Evolutionary conservation across 2,329 filamentous ascomycete species (phyloP).

Genomic region (Stagonosporopsis cucurbitacearum): DNA sequence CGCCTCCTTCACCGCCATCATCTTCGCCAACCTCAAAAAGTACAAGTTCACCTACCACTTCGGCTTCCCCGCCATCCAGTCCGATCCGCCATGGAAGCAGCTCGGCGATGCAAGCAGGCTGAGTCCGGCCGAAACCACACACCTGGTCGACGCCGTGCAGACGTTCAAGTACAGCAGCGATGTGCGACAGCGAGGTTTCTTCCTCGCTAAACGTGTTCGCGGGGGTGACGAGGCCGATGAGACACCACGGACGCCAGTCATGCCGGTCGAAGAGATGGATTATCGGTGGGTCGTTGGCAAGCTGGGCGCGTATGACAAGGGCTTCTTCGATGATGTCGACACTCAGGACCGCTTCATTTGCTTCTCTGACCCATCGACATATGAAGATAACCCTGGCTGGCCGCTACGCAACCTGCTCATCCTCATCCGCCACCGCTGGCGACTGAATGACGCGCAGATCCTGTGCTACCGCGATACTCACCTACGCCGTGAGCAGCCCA

Average conservation of each 20-base stretch:
- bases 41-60: conserved; percentile 99
- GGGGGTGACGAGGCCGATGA: conserved; percentile 35
- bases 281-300: conserved; percentile 80
- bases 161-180: conserved; percentile 88
- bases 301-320: conserved; percentile 79
- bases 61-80: conserved; percentile 91
- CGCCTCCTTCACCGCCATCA: conserved; percentile 85
- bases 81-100: conserved; percentile 78
- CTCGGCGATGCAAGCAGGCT: conserved; percentile 55
- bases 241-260: conserved; percentile 57
- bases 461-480: conserved; percentile 90
- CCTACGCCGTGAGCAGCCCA: conserved; percentile 75
- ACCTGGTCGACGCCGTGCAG: conserved; percentile 80
- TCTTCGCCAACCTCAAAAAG: conserved; percentile 95
- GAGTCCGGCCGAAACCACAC: conserved; percentile 72
- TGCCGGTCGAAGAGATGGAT: conserved; percentile 62
- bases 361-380: conserved; percentile 93
- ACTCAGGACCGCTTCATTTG: conserved; percentile 81
- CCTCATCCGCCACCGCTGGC: conserved; percentile 81
- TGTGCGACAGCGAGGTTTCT: conserved; percentile 88
- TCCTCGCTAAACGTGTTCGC: conserved; percentile 81
- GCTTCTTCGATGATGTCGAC: conserved; percentile 79
- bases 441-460: conserved; percentile 77
- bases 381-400: conserved; percentile 87
- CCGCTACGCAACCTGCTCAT: conserved; percentile 88